phyloP scores from a whole-genome alignment of 169 alveolate species.

The Plasmodium vivax region DNA sequence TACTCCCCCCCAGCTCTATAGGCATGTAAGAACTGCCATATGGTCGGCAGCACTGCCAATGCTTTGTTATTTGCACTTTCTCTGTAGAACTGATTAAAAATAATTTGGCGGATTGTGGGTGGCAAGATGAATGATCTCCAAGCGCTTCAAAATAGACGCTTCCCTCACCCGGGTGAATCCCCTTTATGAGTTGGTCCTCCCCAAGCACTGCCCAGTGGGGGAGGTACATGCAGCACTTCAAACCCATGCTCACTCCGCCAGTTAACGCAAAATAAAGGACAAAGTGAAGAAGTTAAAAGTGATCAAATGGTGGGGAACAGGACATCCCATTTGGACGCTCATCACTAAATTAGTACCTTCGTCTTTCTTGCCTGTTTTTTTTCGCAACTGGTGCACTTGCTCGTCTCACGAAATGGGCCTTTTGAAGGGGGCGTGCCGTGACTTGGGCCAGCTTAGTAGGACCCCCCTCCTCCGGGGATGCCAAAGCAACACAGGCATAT shows the following conservation, averaged over 20 bases:
- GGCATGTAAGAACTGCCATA: too few species aligned
- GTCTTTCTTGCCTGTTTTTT: background rate
- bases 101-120: background rate
- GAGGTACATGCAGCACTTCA: too few species aligned
- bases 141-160: background rate
- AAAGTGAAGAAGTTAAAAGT: background rate
- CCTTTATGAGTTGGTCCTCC: too few species aligned
- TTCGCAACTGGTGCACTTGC: background rate
- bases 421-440: background rate
- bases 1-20: too few species aligned
- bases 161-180: background rate
- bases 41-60: too few species aligned
- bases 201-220: too few species aligned
- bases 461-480: too few species aligned
- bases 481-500: too few species aligned
- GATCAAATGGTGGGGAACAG: background rate
- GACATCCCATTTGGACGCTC: background rate
- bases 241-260: too few species aligned
- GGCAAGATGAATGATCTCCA: background rate
- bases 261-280: background rate
- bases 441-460: too few species aligned
- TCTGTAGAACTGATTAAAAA: background rate
- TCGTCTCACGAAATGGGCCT: background rate
- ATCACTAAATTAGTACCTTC: background rate
- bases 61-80: background rate